Percentiles rank a stretch among this genome's conserved stretches.
Conservation (phyloP, 1,284 basidiomycete genomes). For the Dichomitus squalens region DNA sequence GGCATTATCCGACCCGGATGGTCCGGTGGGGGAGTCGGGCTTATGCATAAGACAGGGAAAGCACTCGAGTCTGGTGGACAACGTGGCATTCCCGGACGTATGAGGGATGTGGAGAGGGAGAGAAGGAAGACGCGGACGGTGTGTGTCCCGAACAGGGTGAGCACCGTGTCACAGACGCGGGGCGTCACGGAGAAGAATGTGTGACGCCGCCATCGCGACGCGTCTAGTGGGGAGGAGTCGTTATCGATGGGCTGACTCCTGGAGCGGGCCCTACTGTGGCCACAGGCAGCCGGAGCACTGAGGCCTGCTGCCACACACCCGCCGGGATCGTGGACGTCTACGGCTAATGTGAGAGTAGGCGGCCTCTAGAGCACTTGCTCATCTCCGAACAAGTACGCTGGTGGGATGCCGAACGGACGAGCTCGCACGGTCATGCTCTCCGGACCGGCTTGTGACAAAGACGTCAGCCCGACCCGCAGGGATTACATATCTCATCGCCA, state of each 20-base stretch:
- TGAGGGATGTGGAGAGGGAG: background rate
- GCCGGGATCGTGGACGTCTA: background rate
- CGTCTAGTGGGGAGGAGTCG: slow-evolving; percentile 7
- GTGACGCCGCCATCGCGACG: slow-evolving; percentile 15
- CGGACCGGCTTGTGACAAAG: slow-evolving; percentile 30
- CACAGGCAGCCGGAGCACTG: no score
- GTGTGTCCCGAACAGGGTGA: background rate
- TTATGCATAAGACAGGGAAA: no score
- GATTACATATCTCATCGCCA: slow-evolving; percentile 38
- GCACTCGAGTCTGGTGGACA: no score
- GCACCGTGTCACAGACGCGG: slow-evolving; percentile 22
- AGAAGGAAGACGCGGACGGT: background rate
- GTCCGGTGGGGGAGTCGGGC: no score
- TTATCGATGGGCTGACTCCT: slow-evolving; percentile 13
- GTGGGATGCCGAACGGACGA: slow-evolving; percentile 18
- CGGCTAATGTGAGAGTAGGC: no score
- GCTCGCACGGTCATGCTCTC: slow-evolving; percentile 26
- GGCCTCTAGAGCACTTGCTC: no score
- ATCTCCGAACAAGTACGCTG: no score
- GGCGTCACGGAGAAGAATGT: slow-evolving; percentile 11
- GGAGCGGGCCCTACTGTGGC: background rate
- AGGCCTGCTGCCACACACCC: no score
- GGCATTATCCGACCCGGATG: slow-evolving; percentile 3
- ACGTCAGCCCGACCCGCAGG: slow-evolving; percentile 26
- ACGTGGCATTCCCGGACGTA: background rate